Conservation (phyloP, 495 filamentous ascomycete species). For the Penicillium bovifimosum region DNA sequence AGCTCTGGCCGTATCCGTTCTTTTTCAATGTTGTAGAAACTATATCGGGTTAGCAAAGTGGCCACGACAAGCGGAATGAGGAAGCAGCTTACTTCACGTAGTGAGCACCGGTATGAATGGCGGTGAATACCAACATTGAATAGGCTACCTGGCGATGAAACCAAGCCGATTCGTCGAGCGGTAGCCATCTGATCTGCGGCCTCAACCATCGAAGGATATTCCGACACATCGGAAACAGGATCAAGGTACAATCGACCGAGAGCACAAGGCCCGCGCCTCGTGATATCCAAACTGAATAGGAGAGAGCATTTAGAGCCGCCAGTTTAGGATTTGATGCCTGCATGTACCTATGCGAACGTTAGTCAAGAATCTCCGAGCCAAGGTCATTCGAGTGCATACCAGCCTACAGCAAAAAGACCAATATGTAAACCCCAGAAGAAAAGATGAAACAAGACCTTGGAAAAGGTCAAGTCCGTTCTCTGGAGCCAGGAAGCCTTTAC, state of each 20-base stretch:
- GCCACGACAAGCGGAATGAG: background rate
- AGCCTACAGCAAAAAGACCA: conserved; percentile 79
- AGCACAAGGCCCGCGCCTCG: conserved; percentile 83
- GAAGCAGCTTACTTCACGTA: conserved; percentile 81
- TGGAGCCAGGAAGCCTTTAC: conserved; percentile 14
- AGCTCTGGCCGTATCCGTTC: conserved; percentile 72
- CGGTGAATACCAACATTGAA: conserved; percentile 73
- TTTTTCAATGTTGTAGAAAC: conserved; percentile 94
- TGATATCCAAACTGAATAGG: conserved; percentile 91
- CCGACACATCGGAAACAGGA: conserved; percentile 90
- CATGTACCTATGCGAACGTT: conserved; percentile 56
- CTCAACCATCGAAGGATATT: conserved; percentile 78
- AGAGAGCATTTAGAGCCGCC: conserved; percentile 70
- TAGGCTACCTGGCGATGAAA: conserved; percentile 97
- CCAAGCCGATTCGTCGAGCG: conserved; percentile 92
- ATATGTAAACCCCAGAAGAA: conserved; percentile 83
- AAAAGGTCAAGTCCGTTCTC: conserved; percentile 56
- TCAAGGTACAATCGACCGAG: conserved; percentile 77
- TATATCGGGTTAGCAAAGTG: conserved; percentile 33
- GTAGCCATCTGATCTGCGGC: conserved; percentile 82
- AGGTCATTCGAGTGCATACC: conserved; percentile 47
- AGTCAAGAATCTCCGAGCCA: conserved; percentile 19
- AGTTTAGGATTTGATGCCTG: conserved; percentile 63
- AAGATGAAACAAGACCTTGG: conserved; percentile 73
- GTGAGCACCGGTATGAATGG: conserved; percentile 71